phyloP scores from a whole-genome alignment of 257 asterid species.

The Solanum clarkiae region DNA sequence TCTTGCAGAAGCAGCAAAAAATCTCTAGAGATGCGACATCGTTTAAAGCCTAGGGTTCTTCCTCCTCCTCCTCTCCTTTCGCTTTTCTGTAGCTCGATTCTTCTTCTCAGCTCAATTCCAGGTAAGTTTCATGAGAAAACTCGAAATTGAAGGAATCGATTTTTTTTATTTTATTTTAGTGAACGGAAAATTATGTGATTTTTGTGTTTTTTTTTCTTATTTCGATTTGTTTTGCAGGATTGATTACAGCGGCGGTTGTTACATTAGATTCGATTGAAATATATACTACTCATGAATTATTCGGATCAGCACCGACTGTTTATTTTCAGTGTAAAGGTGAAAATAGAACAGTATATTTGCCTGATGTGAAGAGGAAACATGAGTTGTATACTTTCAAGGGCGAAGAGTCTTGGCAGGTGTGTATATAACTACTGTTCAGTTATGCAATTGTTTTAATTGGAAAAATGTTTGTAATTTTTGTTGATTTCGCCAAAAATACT shows the following conservation, averaged over 20 bases:
- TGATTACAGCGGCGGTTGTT: neutral
- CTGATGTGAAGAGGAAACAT: constrained; percentile 14
- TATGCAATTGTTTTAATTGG: neutral
- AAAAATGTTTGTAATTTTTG: neutral
- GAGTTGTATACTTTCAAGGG: constrained; percentile 7
- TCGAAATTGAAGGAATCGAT: neutral
- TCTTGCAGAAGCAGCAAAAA: neutral
- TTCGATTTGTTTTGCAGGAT: neutral
- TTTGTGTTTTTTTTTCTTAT: neutral
- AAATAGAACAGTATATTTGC: constrained; percentile 7
- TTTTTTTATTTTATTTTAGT: neutral
- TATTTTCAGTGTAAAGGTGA: constrained; percentile 15
- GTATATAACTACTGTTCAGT: neutral
- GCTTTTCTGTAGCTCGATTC: neutral
- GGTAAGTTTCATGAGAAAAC: neutral
- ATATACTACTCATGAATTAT: constrained; percentile 2
- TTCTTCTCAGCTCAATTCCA: neutral
- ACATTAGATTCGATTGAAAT: constrained; percentile 3
- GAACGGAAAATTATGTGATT: neutral
- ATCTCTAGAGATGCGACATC: neutral
- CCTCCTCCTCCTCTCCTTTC: neutral
- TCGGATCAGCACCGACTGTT: neutral
- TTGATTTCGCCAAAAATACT: neutral
- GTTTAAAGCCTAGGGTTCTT: neutral
- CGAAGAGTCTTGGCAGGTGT: constrained; percentile 23